Base-by-base conservation (phyloP, 176 grass and related monocot species). In the Carex scoparia region DNA sequence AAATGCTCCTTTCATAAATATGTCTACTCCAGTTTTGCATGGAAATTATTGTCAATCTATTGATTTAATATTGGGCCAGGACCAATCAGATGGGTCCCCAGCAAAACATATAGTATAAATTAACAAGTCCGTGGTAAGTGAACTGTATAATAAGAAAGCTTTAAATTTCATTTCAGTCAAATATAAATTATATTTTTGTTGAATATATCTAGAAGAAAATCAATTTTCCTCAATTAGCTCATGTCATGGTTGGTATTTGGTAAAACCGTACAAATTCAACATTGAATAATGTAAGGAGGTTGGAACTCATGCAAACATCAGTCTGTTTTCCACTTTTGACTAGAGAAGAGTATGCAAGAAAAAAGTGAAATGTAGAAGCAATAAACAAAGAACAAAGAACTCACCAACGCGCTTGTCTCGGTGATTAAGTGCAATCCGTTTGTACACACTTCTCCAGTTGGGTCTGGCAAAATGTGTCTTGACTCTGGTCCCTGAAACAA, bases 391-490 rank as follows among this genome's bases (percentile, higher is more conserved):
- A 49, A 27, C 38, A 64, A 37, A 28, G 7, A 56, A 65, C 91
- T 73, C 61, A 98, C 95, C 95, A 51, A 98, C 68, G 1, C 88
- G 87, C 58, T 98, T 90, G 13, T 91, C 80, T 18, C 69, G 92
- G 86, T 98, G 92, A 69, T 87, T 90, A 79, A 90, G 83, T 2
- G 95, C 91, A 84, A 98, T 94, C 85, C 88, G 87, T 81, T 98
- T 91, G 88, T 90, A 94, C 19, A 98, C 95, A 77, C 84, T 85
- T 33, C 91, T 88, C 95, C 95, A 94, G 86, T 98, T 93, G 63
- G 95, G 95, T 18, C 95, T 84, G 64, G 91, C 95, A 80, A 98
- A 98, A 85, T 98, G 95, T 4, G 95, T 92, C 91, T 89, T 98
- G 86, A 98, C 92, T 14, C 92, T 69, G 7, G 92, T 94, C 28